Conservation (phyloP, 495 filamentous ascomycete species). For the Daldinia caldariorum region DNA sequence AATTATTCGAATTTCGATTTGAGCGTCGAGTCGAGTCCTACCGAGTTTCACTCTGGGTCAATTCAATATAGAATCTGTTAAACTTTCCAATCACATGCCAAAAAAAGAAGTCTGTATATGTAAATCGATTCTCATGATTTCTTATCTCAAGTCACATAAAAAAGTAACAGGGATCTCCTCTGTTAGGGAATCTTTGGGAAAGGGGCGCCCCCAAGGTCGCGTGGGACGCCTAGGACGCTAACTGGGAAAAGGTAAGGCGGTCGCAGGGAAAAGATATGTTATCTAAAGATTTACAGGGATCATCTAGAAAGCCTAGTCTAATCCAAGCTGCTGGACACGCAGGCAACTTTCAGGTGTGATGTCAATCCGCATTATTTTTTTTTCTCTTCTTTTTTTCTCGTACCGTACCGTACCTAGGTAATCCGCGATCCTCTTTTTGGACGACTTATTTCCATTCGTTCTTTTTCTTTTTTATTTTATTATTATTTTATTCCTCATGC, state of each 20-base stretch:
- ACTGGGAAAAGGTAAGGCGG: constrained; percentile 4
- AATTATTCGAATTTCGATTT: neutral
- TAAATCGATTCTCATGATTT: no score
- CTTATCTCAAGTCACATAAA: constrained; percentile 33
- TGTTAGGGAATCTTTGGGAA: constrained; percentile 1
- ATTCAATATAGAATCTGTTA: no score
- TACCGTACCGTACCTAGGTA: no score
- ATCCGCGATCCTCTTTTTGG: constrained; percentile 24
- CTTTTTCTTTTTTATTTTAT: constrained; percentile 13
- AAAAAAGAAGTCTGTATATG: no score
- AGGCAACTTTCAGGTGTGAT: constrained; percentile 31
- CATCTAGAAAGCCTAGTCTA: neutral
- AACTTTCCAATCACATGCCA: no score
- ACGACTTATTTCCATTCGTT: constrained; percentile 13
- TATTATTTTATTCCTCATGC: neutral
- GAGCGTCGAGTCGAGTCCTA: no score
- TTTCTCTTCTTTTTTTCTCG: neutral
- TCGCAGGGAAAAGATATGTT: constrained; percentile 14
- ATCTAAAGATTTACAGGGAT: constrained; percentile 8
- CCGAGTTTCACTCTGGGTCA: no score
- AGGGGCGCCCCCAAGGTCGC: neutral
- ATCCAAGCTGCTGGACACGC: neutral
- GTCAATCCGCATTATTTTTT: constrained; percentile 31
- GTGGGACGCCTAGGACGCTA: constrained; percentile 31
- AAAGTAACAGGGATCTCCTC: constrained; percentile 6